Conservation (phyloP, 768 basidiomycete genomes). For the Suillus americanus region DNA sequence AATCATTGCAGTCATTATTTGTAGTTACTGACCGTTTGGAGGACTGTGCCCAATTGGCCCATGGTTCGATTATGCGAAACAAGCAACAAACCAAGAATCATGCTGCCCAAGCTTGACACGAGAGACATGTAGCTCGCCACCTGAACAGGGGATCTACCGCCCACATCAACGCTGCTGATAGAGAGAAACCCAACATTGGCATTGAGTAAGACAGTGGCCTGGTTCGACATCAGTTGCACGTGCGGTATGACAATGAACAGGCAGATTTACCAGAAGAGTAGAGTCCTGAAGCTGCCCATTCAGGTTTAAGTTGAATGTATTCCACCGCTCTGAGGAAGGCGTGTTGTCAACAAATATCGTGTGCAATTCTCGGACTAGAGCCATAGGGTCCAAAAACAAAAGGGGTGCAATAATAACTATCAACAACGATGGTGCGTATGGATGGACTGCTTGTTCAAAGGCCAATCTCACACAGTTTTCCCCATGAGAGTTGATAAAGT, state of each 20-base stretch:
- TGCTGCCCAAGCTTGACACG: conserved; percentile 34
- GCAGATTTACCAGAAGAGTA: conserved; percentile 48
- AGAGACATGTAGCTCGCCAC: conserved; percentile 40
- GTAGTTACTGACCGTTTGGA: conserved; percentile 28
- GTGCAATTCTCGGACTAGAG: conserved; percentile 44
- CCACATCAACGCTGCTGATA: conserved; percentile 40
- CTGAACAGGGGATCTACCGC: conserved; percentile 27
- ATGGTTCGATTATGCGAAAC: conserved; percentile 36
- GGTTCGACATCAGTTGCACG: not conserved
- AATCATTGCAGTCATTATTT: conserved; percentile 7
- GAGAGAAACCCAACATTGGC: conserved; percentile 55
- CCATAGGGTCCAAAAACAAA: conserved; percentile 51
- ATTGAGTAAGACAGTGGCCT: conserved; percentile 51
- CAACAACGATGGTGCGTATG: conserved; percentile 31
- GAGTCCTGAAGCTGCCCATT: conserved; percentile 52
- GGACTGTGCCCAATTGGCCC: conserved; percentile 16
- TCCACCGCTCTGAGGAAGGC: conserved; percentile 42
- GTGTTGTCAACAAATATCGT: conserved; percentile 49
- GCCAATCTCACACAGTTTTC: conserved; percentile 43
- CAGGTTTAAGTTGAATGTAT: conserved; percentile 41
- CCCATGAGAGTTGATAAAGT: conserved; percentile 44
- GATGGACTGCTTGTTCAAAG: conserved; percentile 33
- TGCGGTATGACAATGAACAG: not conserved
- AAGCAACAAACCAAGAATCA: conserved; percentile 37
- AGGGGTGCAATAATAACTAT: conserved; percentile 40